phyloP scores from a whole-genome alignment of 2,329 filamentous ascomycete species.

The Teratosphaeria nubilosa region DNA sequence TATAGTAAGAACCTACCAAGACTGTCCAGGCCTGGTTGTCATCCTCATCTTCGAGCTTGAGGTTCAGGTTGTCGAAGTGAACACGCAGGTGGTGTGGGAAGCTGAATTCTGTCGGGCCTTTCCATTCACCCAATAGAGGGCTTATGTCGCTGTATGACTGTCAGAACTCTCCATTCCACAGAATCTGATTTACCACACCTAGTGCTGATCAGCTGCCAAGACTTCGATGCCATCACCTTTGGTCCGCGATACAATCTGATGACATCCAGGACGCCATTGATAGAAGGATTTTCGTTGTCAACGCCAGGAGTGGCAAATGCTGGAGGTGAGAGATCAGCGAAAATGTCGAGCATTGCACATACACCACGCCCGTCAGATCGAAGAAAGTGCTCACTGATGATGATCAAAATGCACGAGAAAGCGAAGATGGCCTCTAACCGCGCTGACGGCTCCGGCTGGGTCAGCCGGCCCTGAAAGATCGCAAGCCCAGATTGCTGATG shows the following conservation, averaged over 20 bases:
- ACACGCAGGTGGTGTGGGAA: not conserved
- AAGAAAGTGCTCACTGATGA: constrained; percentile 5
- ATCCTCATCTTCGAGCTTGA: not conserved
- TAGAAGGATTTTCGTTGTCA: constrained; percentile 8
- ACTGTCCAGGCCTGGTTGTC: not conserved
- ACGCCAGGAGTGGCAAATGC: constrained; percentile 16
- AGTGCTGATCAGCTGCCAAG: constrained; percentile 3
- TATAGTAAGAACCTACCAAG: not conserved
- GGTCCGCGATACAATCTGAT: constrained; percentile 17
- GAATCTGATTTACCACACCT: constrained; percentile 1
- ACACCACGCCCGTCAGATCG: not conserved
- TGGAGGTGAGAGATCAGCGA: not conserved
- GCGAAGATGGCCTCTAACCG: constrained; percentile 13
- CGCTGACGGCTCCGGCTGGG: constrained; percentile 1
- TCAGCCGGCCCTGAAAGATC: constrained; percentile 15
- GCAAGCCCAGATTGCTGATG: constrained; percentile 19
- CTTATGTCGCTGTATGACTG: not conserved
- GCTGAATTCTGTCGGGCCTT: not conserved
- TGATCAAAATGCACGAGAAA: constrained; percentile 17
- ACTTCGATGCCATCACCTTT: constrained; percentile 6
- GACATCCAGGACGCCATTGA: constrained; percentile 18
- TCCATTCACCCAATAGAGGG: not conserved
- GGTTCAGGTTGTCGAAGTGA: not conserved
- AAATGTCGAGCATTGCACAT: not conserved
- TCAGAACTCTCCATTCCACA: not conserved